Evolutionary conservation across 805 yeast genomes (phyloP).

Genomic region (Clavispora asparagi): DNA sequence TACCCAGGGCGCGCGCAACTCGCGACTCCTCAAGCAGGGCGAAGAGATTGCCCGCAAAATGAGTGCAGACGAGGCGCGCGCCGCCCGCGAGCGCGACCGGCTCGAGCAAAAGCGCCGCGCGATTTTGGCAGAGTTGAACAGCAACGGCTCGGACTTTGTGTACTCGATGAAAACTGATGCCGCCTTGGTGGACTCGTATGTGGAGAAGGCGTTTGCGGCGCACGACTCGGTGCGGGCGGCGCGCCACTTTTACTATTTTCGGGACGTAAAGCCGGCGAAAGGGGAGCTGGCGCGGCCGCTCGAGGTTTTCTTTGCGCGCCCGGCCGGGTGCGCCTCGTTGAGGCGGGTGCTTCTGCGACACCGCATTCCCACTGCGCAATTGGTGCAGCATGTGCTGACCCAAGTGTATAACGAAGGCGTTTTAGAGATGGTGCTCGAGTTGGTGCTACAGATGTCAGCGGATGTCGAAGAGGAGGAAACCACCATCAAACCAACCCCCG

Average conservation of each 20-base stretch:
- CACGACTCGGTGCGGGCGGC: constrained; percentile 6
- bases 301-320: neutral
- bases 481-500: no score
- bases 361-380: constrained; percentile 1
- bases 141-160: constrained; percentile 22
- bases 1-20: constrained; percentile 23
- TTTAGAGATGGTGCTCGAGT: constrained; percentile 1
- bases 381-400: constrained; percentile 4
- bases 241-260: constrained; percentile 21
- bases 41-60: constrained; percentile 17
- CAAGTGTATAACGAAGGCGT: constrained; percentile 2
- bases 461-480: no score
- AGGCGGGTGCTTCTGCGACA: neutral
- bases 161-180: constrained; percentile 16
- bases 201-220: constrained; percentile 8
- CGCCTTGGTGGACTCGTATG: constrained; percentile 17
- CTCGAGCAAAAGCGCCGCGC: constrained; percentile 10
- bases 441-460: neutral
- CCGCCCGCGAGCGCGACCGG: constrained; percentile 11
- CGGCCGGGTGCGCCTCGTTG: neutral
- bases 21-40: constrained; percentile 17
- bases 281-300: neutral
- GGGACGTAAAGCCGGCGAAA: constrained; percentile 1
- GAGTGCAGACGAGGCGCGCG: constrained; percentile 12
- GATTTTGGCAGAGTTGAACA: constrained; percentile 26